phyloP scores from a whole-genome alignment of 2,329 filamentous ascomycete genomes.

The Paecilomyces fulvus region DNA sequence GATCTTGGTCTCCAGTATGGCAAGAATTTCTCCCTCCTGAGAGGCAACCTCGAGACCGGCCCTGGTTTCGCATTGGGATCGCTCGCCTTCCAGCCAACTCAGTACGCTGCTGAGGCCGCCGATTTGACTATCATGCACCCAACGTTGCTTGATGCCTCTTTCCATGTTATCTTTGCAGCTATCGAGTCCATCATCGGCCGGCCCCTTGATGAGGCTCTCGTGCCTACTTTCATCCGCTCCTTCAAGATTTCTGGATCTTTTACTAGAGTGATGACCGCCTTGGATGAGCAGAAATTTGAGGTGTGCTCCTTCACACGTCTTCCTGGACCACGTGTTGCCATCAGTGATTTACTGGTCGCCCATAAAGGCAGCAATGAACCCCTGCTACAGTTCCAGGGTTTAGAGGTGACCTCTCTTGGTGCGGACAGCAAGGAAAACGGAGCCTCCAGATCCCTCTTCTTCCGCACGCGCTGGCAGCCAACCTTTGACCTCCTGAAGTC shows the following conservation, averaged over 20 bases:
- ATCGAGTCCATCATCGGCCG: constrained; percentile 9
- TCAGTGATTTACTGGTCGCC: constrained; percentile 8
- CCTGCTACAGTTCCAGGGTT: constrained; percentile 11
- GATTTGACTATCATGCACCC: constrained; percentile 12
- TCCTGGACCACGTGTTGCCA: constrained; percentile 11
- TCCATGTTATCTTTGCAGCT: constrained; percentile 14
- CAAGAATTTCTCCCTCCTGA: constrained; percentile 12
- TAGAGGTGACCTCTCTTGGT: constrained; percentile 12
- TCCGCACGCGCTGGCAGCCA: constrained; percentile 12
- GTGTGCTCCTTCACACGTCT: constrained; percentile 10
- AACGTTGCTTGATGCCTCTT: constrained; percentile 13
- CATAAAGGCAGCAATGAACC: constrained; percentile 8
- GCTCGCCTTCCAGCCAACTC: constrained; percentile 8
- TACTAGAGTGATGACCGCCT: constrained; percentile 4
- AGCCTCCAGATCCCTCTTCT: constrained; percentile 10
- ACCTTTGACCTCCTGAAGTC: constrained; percentile 9
- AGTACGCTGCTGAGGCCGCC: constrained; percentile 1
- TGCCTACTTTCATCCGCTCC: constrained; percentile 14
- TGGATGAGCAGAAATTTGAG: constrained; percentile 6
- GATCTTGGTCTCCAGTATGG: constrained; percentile 14
- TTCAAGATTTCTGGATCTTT: constrained; percentile 12
- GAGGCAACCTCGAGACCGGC: constrained; percentile 12
- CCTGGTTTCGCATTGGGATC: constrained; percentile 12
- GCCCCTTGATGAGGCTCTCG: constrained; percentile 11
- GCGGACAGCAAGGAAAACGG: constrained; percentile 7